Base-by-base conservation (phyloP, 345 rosid species). In the Eucalyptus decipiens region DNA sequence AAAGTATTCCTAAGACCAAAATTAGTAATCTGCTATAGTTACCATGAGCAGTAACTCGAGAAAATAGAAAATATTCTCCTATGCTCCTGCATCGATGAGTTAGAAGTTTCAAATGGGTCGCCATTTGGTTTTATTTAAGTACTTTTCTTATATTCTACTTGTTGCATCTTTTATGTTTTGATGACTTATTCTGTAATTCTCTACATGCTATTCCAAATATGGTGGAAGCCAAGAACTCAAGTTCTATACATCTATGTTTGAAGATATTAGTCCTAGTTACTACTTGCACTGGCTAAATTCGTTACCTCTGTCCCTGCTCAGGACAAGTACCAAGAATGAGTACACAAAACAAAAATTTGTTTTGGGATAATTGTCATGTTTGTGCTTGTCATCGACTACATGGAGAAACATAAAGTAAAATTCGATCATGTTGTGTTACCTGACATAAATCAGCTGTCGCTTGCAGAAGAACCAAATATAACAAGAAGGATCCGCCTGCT, bases 401-500 rank as follows among this genome's bases (percentile, higher is more conserved):
- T 32, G 40, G 43, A 23, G 62, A 28, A 7, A 76, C 80, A 65
- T 69, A 76, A 37, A 76, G 5, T 76, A 37, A 56, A 81, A 43
- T n/a, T 58, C 0, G 1, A 11, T 14, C n/a, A 37, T 56, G 81
- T 50, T 12, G 9, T 67, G 81, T 30, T 30, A 24, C 86, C 28
- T 89, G 95, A 97, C 93, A 90, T 56, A 88, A 89, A 96, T 90
- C 88, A 92, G 93, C 83, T 91, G 91, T 17, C 94, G 92, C 47
- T 90, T 91, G 88, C 97, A 96, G 88, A 92, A 89, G 90, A 95
- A 96, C 95, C 92, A 93, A 87, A 95, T 89, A 58, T 94, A 92
- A 87, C 98, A 95, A 67, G 93, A 93, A 81, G 51, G 89, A 87
- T 95, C 95, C 2, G 88, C 94, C 30, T 91, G 91, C 56, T 89